Conservation (phyloP, 495 filamentous ascomycete genomes). For the Daldinia decipiens region DNA sequence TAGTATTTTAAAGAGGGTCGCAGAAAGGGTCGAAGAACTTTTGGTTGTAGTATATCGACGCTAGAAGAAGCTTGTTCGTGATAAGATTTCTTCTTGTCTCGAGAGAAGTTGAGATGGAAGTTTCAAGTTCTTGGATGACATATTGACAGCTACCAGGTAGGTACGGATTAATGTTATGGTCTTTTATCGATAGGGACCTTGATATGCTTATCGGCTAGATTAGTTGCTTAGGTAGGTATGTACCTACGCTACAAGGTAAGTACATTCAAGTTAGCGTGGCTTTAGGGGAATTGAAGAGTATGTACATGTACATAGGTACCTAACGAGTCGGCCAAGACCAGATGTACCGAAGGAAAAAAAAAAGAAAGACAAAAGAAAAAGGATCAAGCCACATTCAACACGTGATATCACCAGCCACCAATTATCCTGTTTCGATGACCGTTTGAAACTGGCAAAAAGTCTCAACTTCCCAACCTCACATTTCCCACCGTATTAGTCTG, state of each 20-base stretch:
- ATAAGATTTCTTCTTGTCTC: background rate
- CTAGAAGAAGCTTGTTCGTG: constrained; percentile 1
- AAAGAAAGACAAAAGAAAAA: background rate
- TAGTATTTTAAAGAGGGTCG: background rate
- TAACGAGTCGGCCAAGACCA: background rate
- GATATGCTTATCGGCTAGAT: background rate
- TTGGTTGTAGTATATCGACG: background rate
- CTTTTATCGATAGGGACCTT: background rate
- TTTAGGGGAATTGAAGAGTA: no score
- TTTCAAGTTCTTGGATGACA: background rate
- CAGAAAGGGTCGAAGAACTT: background rate
- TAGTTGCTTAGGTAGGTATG: no score
- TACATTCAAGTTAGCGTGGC: no score
- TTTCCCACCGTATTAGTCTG: constrained; percentile 13
- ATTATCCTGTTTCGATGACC: background rate
- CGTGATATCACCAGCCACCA: constrained; percentile 1
- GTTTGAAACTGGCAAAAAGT: constrained; percentile 14
- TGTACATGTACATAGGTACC: no score
- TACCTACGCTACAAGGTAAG: background rate
- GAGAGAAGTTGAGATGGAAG: constrained; percentile 4
- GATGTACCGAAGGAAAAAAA: background rate
- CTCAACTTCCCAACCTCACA: constrained; percentile 7
- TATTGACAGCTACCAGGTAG: no score
- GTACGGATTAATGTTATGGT: background rate
- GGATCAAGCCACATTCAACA: background rate